Evolutionary conservation across 73 alveolate genomes (phyloP).

Genomic region (Stentor coeruleus): DNA sequence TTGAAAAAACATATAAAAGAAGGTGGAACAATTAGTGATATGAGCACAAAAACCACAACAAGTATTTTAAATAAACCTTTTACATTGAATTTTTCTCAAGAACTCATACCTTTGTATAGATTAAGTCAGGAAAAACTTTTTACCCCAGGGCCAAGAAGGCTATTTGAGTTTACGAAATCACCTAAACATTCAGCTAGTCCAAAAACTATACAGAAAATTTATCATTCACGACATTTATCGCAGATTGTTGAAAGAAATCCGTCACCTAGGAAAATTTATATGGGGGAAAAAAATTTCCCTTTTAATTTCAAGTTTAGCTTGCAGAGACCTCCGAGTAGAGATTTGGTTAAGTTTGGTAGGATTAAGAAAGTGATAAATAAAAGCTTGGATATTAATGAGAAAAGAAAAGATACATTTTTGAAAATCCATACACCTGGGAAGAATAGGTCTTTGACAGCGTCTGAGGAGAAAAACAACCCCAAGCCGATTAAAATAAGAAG

Average conservation of each 20-base stretch:
- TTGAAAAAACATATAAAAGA: no score
- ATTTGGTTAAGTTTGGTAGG: not conserved
- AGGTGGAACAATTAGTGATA: no score
- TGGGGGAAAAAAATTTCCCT: no score
- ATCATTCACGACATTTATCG: not conserved
- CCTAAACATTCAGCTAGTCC: not conserved
- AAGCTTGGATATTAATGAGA: not conserved
- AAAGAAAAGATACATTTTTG: not conserved
- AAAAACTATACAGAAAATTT: not conserved
- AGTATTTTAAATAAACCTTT: no score
- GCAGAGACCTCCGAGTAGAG: not conserved
- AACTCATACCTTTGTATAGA: not conserved
- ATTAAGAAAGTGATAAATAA: not conserved
- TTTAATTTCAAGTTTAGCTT: no score
- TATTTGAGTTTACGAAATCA: not conserved
- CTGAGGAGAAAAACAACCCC: not conserved
- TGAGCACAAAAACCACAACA: not conserved
- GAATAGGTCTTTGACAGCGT: not conserved
- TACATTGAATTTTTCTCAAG: not conserved
- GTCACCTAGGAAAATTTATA: not conserved
- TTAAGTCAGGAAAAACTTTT: not conserved
- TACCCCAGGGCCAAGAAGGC: slow-evolving; percentile 7
- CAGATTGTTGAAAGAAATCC: not conserved
- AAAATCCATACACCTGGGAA: not conserved
- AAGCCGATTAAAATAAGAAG: not conserved